Evolutionary conservation across 2,329 filamentous ascomycete species (phyloP).

Genomic region (Aaosphaeria pasadenensis): DNA sequence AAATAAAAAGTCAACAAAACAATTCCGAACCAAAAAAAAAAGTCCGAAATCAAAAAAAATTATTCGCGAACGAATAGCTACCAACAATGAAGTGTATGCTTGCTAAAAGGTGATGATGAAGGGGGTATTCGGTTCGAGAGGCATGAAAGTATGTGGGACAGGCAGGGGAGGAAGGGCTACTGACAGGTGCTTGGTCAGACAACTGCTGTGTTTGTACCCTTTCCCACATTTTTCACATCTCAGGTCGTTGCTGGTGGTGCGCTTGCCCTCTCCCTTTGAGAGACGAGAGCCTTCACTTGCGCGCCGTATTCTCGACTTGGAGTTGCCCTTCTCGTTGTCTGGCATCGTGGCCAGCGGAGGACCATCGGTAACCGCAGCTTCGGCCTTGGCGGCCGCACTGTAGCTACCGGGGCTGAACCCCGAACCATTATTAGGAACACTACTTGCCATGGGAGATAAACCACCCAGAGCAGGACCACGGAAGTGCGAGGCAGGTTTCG

Average conservation of each 20-base stretch:
- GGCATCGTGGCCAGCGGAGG: slow-evolving; percentile 52
- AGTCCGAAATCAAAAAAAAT: slow-evolving; percentile 8
- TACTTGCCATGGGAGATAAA: slow-evolving; percentile 65
- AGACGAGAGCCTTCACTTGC: slow-evolving; percentile 86
- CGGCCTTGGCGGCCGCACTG: slow-evolving; percentile 44
- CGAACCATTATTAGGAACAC: slow-evolving; percentile 57
- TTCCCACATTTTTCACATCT: slow-evolving; percentile 98
- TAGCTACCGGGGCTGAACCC: slow-evolving; percentile 37
- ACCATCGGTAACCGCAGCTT: slow-evolving; percentile 68
- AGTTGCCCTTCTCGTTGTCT: slow-evolving; percentile 46
- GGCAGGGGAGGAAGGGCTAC: slow-evolving; percentile 59
- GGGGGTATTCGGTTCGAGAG: slow-evolving; percentile 38
- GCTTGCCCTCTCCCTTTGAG: slow-evolving; percentile 74
- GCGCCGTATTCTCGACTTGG: slow-evolving; percentile 55
- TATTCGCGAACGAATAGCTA: neutral
- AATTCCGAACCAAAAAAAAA: neutral
- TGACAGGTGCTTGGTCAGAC: slow-evolving; percentile 99
- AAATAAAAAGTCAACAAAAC: slow-evolving; percentile 30
- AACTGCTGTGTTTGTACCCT: slow-evolving; percentile 99
- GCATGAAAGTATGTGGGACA: slow-evolving; percentile 43
- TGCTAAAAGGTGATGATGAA: slow-evolving; percentile 10
- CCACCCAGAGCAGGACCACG: slow-evolving; percentile 52
- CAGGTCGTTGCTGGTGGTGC: slow-evolving; percentile 78
- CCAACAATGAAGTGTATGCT: slow-evolving; percentile 1
- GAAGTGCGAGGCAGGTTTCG: slow-evolving; percentile 54